phyloP scores from a whole-genome alignment of 108 stramenopile genomes.

The Cyclotella choctawhatcheeana region DNA sequence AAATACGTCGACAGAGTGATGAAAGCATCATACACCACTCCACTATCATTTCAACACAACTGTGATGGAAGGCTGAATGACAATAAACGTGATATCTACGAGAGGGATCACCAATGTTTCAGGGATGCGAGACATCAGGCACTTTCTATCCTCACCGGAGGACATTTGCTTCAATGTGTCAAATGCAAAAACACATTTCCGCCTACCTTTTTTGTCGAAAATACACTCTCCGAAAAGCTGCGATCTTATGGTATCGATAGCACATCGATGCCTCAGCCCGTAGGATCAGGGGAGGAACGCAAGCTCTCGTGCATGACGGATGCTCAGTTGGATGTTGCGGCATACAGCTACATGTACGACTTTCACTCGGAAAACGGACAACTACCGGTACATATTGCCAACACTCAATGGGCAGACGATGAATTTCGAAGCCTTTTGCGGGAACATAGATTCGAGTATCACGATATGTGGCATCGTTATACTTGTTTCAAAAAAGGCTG shows the following conservation, averaged over 20 bases:
- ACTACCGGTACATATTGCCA: too few species aligned
- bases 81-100: neutral
- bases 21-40: neutral
- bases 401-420: neutral
- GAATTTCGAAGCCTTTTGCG: neutral
- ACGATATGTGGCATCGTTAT: neutral
- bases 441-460: neutral
- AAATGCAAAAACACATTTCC: neutral
- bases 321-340: neutral
- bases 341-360: neutral
- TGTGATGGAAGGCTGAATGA: neutral
- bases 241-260: neutral
- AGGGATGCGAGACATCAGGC: neutral
- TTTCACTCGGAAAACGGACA: neutral
- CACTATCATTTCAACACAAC: too few species aligned
- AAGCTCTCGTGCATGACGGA: neutral
- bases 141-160: neutral
- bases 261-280: too few species aligned
- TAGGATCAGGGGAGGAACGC: neutral
- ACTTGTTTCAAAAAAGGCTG: neutral
- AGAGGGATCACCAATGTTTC: neutral
- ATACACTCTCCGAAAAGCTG: neutral
- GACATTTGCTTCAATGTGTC: neutral
- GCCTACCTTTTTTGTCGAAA: neutral
- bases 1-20: neutral